These are phyloP conservation scores for Stromatinia cepivora DNA, from an alignment of 2,329 filamentous ascomycete species.

Conservation along the genomic window DNA sequence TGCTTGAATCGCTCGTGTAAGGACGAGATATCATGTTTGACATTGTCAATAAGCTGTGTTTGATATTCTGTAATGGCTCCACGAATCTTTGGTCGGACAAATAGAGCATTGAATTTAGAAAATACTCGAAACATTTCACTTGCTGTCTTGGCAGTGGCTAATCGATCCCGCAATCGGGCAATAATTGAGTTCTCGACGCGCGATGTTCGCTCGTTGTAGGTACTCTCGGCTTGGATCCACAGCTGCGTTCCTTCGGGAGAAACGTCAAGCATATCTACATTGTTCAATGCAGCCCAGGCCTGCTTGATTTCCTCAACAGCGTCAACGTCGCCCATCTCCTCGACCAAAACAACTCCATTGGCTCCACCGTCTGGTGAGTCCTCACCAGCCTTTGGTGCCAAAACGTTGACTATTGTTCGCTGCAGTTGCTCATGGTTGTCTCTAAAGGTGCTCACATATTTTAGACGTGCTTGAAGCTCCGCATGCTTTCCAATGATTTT, in stretches of 20 bases:
- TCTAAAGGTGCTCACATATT: conserved; percentile 91
- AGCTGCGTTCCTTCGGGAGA: conserved; percentile 83
- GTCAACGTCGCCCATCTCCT: conserved; percentile 96
- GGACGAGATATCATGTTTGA: conserved; percentile 91
- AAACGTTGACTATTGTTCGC: conserved; percentile 93
- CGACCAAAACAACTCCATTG: conserved; percentile 71
- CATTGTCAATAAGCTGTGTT: conserved; percentile 94
- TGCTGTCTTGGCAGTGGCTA: conserved; percentile 93
- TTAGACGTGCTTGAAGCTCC: conserved; percentile 85
- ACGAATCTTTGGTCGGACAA: conserved; percentile 97
- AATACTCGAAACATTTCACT: conserved; percentile 99
- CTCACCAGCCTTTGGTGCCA: conserved; percentile 70
- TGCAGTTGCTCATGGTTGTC: conserved; percentile 98
- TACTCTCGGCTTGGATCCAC: conserved; percentile 92
- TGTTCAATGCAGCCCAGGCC: conserved; percentile 90
- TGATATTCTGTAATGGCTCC: conserved; percentile 98
- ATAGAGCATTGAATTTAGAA: conserved; percentile 98
- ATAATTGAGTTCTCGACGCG: conserved; percentile 99
- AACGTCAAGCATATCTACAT: conserved; percentile 93
- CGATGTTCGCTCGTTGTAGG: conserved; percentile 96
- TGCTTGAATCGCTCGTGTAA: conserved; percentile 98
- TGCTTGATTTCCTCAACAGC: conserved; percentile 94
- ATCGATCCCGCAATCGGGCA: conserved; percentile 82
- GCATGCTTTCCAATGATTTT: conserved; percentile 88
- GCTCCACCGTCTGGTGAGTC: conserved; percentile 53